These are phyloP conservation scores for Phytophthora capsici DNA, from an alignment of 352 stramenopile genomes.

Conservation along the genomic window DNA sequence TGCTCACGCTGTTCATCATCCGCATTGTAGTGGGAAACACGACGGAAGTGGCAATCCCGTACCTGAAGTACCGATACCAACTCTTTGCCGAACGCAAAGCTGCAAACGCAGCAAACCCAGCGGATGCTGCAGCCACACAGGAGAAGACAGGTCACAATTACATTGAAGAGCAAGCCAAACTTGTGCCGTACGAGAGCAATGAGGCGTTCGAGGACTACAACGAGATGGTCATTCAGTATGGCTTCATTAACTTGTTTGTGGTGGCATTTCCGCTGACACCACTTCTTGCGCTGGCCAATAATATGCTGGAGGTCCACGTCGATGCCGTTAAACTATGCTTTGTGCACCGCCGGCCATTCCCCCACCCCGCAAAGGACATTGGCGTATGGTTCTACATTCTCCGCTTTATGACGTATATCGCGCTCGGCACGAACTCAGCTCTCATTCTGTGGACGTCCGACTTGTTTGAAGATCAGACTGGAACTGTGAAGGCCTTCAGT, in stretches of 20 bases:
- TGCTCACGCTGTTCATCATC: constrained; percentile 93
- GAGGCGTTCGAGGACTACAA: constrained; percentile 91
- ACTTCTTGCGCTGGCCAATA: constrained; percentile 90
- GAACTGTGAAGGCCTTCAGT: constrained; percentile 59
- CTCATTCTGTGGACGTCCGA: constrained; percentile 87
- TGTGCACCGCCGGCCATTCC: constrained; percentile 79
- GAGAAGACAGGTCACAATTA: constrained; percentile 68
- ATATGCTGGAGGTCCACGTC: constrained; percentile 92
- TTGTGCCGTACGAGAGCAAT: constrained; percentile 81
- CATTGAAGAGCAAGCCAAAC: constrained; percentile 86
- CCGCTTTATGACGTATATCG: constrained; percentile 82
- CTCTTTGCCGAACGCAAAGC: constrained; percentile 58
- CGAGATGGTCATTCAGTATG: constrained; percentile 95
- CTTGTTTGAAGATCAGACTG: constrained; percentile 56
- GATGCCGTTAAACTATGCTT: constrained; percentile 89
- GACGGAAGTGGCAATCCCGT: constrained; percentile 88
- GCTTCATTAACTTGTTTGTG: constrained; percentile 96
- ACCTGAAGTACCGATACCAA: constrained; percentile 79
- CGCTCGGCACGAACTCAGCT: constrained; percentile 78
- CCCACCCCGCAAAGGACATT: constrained; percentile 85
- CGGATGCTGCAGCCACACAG: neutral
- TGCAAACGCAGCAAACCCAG: constrained; percentile 1
- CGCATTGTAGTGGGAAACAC: constrained; percentile 93
- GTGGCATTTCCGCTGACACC: constrained; percentile 94
- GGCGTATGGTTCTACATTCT: constrained; percentile 93